These are phyloP conservation scores for Umbelopsis sp. DNA, from an alignment of 192 early-diverging fungal genomes.

Conservation along the genomic window DNA sequence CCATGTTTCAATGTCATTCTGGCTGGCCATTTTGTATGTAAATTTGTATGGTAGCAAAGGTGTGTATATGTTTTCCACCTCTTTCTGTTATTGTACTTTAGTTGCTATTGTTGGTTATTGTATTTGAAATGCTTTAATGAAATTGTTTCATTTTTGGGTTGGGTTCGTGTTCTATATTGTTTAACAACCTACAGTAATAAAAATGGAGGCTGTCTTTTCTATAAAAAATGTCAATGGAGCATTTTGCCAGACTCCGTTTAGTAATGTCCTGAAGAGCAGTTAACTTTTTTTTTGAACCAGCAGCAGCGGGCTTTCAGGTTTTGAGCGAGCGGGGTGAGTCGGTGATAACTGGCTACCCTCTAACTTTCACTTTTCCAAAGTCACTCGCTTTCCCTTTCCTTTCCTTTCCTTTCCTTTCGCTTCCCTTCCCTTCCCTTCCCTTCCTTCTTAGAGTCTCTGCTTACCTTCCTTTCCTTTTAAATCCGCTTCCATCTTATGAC, in stretches of 20 bases:
- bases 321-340: background rate
- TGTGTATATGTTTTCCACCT: too few species aligned
- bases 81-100: too few species aligned
- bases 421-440: background rate
- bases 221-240: too few species aligned
- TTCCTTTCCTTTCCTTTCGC: slow-evolving; percentile 1
- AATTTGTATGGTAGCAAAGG: too few species aligned
- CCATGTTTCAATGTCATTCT: background rate
- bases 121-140: too few species aligned
- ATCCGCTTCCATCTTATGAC: background rate
- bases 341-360: background rate
- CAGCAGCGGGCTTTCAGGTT: background rate
- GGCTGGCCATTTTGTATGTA: slow-evolving; percentile 2
- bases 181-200: too few species aligned
- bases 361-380: background rate
- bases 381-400: background rate
- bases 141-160: too few species aligned
- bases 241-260: too few species aligned
- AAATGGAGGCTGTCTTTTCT: too few species aligned
- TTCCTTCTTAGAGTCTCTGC: too few species aligned
- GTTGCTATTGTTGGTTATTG: too few species aligned
- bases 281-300: background rate
- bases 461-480: slow-evolving; percentile 29
- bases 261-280: background rate
- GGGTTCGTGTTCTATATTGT: too few species aligned